A percentile compares a stretch with the other conserved stretches of the same genome.
Conservation (phyloP, 2,329 filamentous ascomycete genomes). For the Teratosphaeria nubilosa region DNA sequence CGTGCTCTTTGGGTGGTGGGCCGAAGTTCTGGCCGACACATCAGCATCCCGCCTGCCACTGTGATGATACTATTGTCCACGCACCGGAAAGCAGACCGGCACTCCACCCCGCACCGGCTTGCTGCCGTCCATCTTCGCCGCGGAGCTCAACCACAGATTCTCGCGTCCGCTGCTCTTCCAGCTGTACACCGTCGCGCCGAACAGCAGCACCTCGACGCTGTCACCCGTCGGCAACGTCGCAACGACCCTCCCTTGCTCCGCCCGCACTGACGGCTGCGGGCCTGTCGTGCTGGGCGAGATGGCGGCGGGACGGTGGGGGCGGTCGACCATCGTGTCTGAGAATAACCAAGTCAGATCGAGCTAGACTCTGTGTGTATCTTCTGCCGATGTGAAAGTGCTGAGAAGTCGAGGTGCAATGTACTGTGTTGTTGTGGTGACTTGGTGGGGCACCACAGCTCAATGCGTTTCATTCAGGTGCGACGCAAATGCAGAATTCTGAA, state of each 20-base stretch:
- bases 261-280: slow-evolving; percentile 66
- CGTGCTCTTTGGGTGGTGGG: slow-evolving; percentile 60
- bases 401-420: background rate
- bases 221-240: slow-evolving; percentile 79
- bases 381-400: background rate
- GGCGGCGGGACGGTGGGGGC: slow-evolving; percentile 71
- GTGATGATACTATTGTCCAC: slow-evolving; percentile 28
- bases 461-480: background rate
- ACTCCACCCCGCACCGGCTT: slow-evolving; percentile 89
- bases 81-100: slow-evolving; percentile 83
- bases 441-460: background rate
- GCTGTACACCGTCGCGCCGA: slow-evolving; percentile 82
- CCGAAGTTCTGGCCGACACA: slow-evolving; percentile 62
- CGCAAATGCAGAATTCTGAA: background rate
- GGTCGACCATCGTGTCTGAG: slow-evolving; percentile 50
- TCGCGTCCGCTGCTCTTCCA: slow-evolving; percentile 69
- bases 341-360: too few relatives aligned
- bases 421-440: background rate
- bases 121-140: slow-evolving; percentile 68
- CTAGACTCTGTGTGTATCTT: background rate
- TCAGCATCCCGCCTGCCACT: background rate
- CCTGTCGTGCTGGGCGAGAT: slow-evolving; percentile 55
- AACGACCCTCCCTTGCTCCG: slow-evolving; percentile 61
- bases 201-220: slow-evolving; percentile 74
- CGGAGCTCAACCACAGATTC: slow-evolving; percentile 22